Conservation (phyloP, 2,329 filamentous ascomycete genomes). For the Simplicillium sp. region DNA sequence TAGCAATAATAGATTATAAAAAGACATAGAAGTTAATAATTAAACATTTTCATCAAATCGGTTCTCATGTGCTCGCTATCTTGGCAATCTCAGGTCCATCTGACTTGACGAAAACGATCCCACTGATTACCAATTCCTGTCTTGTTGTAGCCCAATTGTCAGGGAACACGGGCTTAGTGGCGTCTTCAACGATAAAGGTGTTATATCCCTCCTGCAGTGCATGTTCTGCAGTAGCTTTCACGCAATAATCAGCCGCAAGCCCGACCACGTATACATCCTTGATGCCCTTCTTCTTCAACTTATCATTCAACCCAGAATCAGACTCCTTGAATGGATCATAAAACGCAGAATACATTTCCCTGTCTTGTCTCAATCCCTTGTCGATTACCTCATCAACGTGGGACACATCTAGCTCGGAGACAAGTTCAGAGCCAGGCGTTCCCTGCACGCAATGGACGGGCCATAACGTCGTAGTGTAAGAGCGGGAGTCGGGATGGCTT, state of each 20-base stretch:
- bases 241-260: conserved; percentile 83
- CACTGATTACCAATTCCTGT: conserved; percentile 43
- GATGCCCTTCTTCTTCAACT: conserved; percentile 47
- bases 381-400: conserved; percentile 59
- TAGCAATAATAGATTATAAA: conserved; percentile 1
- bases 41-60: no score
- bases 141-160: conserved; percentile 45
- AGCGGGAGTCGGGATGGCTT: conserved; percentile 49
- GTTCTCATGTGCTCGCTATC: conserved; percentile 25
- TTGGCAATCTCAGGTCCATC: conserved; percentile 42
- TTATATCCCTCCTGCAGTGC: conserved; percentile 65
- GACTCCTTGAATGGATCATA: conserved; percentile 64
- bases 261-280: conserved; percentile 82
- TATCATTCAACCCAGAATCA: conserved; percentile 52
- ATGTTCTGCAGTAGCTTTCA: conserved; percentile 72
- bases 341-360: conserved; percentile 96
- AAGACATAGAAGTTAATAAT: neutral
- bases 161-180: conserved; percentile 61
- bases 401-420: conserved; percentile 56
- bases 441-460: conserved; percentile 79
- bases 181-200: conserved; percentile 71
- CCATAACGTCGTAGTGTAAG: conserved; percentile 70
- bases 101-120: conserved; percentile 53
- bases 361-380: conserved; percentile 64
- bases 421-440: conserved; percentile 61